Conservation (phyloP, 176 grass and related monocot species). For the Pharus latifolius region DNA sequence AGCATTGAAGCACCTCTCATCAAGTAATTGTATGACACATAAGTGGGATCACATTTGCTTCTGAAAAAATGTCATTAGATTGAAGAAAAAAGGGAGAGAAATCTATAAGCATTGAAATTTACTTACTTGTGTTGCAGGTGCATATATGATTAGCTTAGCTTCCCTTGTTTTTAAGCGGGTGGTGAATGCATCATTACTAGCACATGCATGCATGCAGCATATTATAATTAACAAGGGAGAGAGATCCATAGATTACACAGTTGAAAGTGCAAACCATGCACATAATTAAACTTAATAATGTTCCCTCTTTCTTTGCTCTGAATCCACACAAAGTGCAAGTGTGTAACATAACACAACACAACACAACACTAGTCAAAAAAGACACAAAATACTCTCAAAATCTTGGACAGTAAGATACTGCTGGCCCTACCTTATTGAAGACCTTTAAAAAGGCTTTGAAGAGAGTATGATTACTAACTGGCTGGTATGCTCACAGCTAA, state of each 20-base stretch:
- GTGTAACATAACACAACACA: no score
- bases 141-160: background rate
- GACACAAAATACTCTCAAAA: constrained; percentile 4
- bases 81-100: background rate
- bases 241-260: constrained; percentile 23
- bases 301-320: background rate
- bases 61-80: no score
- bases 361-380: no score
- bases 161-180: background rate
- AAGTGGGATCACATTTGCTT: no score
- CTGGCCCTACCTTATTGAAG: background rate
- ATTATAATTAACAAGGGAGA: background rate
- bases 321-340: constrained; percentile 6
- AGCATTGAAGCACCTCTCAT: no score
- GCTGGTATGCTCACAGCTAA: background rate
- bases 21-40: no score
- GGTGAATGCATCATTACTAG: constrained; percentile 8
- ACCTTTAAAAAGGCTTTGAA: constrained; percentile 8
- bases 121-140: background rate
- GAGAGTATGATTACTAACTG: constrained; percentile 3
- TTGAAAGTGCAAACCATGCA: constrained; percentile 20
- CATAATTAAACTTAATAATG: constrained; percentile 13
- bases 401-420: constrained; percentile 25
- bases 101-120: no score
- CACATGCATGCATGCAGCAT: background rate